A percentile compares a stretch with the other conserved stretches of the same genome.
Evolutionary conservation across 306 rosid genomes (phyloP).

Genomic region (Trichosanthes cucumerina): DNA sequence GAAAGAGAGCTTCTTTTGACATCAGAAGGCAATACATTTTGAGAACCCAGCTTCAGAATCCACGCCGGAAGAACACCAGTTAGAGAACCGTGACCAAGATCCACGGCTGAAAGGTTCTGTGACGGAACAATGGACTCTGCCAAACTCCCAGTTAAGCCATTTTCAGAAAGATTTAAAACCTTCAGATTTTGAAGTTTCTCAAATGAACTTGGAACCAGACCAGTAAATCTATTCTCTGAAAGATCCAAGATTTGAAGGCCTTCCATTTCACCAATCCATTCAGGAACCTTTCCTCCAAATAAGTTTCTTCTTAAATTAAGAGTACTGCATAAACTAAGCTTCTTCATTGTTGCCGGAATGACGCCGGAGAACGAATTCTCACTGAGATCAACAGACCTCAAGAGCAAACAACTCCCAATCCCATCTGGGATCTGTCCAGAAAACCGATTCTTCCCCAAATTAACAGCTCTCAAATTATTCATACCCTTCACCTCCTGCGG

Average conservation of each 20-base stretch:
- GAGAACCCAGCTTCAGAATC: constrained; percentile 50
- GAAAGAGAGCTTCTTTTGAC: constrained; percentile 17
- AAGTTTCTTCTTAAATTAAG: constrained; percentile 46
- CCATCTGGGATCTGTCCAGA: constrained; percentile 64
- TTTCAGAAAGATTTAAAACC: constrained; percentile 52
- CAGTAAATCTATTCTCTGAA: constrained; percentile 58
- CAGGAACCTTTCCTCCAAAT: constrained; percentile 65
- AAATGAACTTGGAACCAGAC: constrained; percentile 50
- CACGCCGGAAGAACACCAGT: constrained; percentile 66
- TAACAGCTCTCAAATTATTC: constrained; percentile 61
- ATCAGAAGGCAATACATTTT: constrained; percentile 41
- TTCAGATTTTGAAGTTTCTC: constrained; percentile 61
- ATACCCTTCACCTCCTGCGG: constrained; percentile 35
- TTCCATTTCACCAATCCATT: constrained; percentile 74
- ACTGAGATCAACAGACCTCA: constrained; percentile 77
- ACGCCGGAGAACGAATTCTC: constrained; percentile 59
- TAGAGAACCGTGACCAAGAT: constrained; percentile 61
- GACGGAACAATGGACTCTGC: constrained; percentile 57
- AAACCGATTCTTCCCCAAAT: constrained; percentile 51
- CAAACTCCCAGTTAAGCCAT: constrained; percentile 57
- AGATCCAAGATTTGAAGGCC: constrained; percentile 67
- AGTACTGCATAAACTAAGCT: constrained; percentile 46
- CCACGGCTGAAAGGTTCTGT: constrained; percentile 46
- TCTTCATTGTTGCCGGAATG: constrained; percentile 57
- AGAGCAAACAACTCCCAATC: constrained; percentile 76